phyloP scores from a whole-genome alignment of 495 filamentous ascomycete species.

The Trichoderma asperelloides region DNA sequence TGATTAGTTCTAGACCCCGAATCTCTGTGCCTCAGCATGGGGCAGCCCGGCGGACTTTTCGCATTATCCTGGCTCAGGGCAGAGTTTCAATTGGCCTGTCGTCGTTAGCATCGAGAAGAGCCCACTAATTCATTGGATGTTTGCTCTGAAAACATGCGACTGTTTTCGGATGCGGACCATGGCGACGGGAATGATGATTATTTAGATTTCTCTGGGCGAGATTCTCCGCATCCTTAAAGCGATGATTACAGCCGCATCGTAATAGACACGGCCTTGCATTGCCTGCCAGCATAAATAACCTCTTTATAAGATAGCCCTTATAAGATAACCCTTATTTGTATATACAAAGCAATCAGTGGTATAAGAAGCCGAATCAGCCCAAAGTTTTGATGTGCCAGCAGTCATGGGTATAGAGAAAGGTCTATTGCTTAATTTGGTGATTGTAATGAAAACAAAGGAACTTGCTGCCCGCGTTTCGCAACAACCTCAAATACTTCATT shows the following conservation, averaged over 20 bases:
- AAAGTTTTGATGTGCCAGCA: neutral
- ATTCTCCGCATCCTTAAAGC: no score
- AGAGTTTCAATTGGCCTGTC: neutral
- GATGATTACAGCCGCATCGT: no score
- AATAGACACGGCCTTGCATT: no score
- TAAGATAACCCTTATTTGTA: no score
- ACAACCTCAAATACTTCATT: neutral
- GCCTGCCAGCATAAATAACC: no score
- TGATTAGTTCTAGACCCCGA: constrained; percentile 16
- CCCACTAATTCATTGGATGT: neutral
- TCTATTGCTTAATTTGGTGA: neutral
- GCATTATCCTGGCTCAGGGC: neutral
- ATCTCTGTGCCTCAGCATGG: neutral
- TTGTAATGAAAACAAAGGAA: neutral
- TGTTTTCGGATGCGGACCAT: no score
- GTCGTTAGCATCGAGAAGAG: neutral
- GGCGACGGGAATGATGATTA: no score
- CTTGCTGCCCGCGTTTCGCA: neutral
- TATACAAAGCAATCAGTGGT: no score
- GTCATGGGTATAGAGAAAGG: neutral
- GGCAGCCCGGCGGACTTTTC: neutral
- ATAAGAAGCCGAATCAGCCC: no score
- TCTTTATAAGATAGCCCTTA: no score
- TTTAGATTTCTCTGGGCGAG: no score
- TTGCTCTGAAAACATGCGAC: neutral